Evolutionary conservation across 257 asterid species (phyloP), one percentile per base, ranked within the genome.

Genomic region (Jaltomata sinuosa): DNA sequence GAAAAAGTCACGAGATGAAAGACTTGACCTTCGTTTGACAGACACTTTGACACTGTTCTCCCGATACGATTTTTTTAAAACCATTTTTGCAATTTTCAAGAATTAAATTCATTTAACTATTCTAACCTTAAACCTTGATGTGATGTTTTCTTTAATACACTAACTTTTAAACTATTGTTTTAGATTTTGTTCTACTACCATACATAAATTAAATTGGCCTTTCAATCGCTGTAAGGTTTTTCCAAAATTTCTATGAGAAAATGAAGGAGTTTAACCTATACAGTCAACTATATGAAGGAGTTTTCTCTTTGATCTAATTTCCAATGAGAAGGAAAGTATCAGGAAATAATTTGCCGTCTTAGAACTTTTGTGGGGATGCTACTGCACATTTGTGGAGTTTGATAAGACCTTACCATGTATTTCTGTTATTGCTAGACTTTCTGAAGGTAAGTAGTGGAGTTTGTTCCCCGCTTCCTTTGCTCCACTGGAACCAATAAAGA

Each of bases 11-110:
- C 9, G 2, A 52, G 59, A 52, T 3, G 59, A 18, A 52, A 16
- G 22, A 16, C 22, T 52, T 72, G 97, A 98, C 85, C 99, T 96
- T 82, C 27, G 12, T 21, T 55, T 55, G n/a, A n/a, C n/a, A n/a
- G n/a, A n/a, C n/a, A n/a, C n/a, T n/a, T n/a, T n/a, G 29, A n/a
- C 29, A 6, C 64, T n/a, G n/a, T 55, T 55, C 64, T 22, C 22
- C 12, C 29, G 5, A n/a, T 55, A 19, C 9, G 22, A 55, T 19
- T 55, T 19, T 8, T n/a, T 55, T 55, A n/a, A n/a, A 55, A 21
- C 64, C 62, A 15, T 21, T 55, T 55, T 2, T 55, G 64, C 64
- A n/a, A 55, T n/a, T 55, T n/a, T 55, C 64, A 55, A 55, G n/a
- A 55, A 21, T 8, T 55, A 3, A 55, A 55, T 55, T 52, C 27